These are phyloP conservation scores for Hemisphaericaspora nanyangensis DNA, from an alignment of 805 yeast genomes.

Conservation along the genomic window DNA sequence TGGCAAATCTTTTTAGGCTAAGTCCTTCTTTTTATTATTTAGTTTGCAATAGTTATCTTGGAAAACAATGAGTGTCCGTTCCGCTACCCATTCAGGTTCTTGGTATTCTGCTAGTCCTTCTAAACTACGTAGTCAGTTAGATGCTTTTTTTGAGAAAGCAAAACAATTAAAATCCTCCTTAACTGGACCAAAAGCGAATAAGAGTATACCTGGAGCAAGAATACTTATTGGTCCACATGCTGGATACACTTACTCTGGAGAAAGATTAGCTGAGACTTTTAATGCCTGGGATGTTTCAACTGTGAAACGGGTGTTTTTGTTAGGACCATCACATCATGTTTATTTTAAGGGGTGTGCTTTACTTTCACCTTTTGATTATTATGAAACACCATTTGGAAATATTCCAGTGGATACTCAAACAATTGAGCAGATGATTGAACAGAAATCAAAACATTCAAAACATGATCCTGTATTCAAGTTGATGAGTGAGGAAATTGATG, in stretches of 20 bases:
- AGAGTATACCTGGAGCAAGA: slow-evolving; percentile 31
- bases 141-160: slow-evolving; percentile 39
- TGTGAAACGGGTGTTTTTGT: slow-evolving; percentile 62
- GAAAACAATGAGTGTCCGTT: slow-evolving; percentile 32
- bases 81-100: slow-evolving; percentile 86
- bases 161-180: neutral
- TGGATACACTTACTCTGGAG: slow-evolving; percentile 82
- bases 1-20: too few species aligned
- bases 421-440: slow-evolving; percentile 28
- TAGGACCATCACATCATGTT: slow-evolving; percentile 94
- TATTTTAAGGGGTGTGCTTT: slow-evolving; percentile 63
- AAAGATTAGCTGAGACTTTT: slow-evolving; percentile 73
- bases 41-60: too few species aligned
- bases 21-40: too few species aligned
- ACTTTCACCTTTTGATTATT: slow-evolving; percentile 47
- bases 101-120: slow-evolving; percentile 65
- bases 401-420: slow-evolving; percentile 59
- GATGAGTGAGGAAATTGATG: slow-evolving; percentile 63
- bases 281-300: slow-evolving; percentile 59
- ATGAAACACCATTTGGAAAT: slow-evolving; percentile 82
- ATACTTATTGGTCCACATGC: slow-evolving; percentile 65
- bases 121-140: slow-evolving; percentile 49
- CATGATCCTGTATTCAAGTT: slow-evolving; percentile 42
- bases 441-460: neutral
- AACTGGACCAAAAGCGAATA: slow-evolving; percentile 43